Evolutionary conservation across 257 asterid genomes (phyloP).

Genomic region (Gardenia jasminoides): DNA sequence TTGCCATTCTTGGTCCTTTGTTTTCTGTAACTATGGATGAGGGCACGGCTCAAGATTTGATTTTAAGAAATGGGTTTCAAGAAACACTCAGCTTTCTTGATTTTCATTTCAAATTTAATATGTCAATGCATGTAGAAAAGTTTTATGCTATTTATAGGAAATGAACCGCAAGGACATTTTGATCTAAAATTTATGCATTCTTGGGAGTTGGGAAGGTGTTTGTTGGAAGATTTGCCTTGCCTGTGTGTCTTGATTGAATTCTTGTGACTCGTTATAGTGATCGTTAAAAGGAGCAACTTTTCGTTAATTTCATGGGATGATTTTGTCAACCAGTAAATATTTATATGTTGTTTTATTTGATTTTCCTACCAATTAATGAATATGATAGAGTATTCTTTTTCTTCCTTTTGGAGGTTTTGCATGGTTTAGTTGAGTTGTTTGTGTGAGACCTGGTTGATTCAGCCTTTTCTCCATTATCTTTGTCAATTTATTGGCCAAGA

Average conservation of each 20-base stretch:
- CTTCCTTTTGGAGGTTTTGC: conserved; percentile 22
- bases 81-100: background rate
- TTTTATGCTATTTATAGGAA: background rate
- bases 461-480: conserved; percentile 4
- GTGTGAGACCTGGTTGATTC: conserved; percentile 16
- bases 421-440: conserved; percentile 11
- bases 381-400: background rate
- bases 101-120: background rate
- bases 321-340: background rate
- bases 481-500: conserved; percentile 23
- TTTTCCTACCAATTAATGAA: background rate
- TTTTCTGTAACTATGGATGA: background rate
- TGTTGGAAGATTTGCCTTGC: background rate
- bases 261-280: conserved; percentile 1
- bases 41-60: conserved; percentile 8
- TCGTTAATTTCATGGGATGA: conserved; percentile 12
- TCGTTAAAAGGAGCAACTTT: conserved; percentile 8
- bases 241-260: background rate
- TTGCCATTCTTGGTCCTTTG: conserved; percentile 2
- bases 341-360: background rate
- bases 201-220: no score
- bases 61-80: background rate
- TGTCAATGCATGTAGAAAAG: background rate
- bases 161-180: background rate
- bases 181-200: background rate